phyloP scores from a whole-genome alignment of 441 rosid species.

The Bruguiera hainesii region DNA sequence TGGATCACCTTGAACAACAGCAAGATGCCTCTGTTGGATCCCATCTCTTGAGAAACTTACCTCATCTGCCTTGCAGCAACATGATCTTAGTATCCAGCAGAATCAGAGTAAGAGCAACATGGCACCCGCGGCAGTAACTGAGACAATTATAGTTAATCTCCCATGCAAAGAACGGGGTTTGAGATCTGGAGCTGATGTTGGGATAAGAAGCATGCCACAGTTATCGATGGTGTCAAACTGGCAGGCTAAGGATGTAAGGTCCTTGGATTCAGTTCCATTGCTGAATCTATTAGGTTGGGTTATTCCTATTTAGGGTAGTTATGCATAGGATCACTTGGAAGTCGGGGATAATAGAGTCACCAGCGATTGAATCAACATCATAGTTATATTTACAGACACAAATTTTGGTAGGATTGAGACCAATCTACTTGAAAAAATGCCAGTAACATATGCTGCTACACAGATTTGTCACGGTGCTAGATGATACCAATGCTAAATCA shows the following conservation, averaged over 20 bases:
- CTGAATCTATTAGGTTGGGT: too few relatives aligned
- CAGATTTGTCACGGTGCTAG: neutral
- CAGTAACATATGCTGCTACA: neutral
- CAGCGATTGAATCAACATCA: too few relatives aligned
- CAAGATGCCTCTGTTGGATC: slow-evolving; percentile 12
- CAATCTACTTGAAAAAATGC: neutral
- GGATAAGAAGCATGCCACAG: too few relatives aligned
- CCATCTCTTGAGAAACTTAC: slow-evolving; percentile 10
- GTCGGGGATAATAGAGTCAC: too few relatives aligned
- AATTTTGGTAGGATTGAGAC: slow-evolving; percentile 11
- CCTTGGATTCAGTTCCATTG: too few relatives aligned
- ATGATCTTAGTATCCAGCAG: slow-evolving; percentile 16
- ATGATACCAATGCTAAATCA: neutral
- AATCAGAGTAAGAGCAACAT: slow-evolving; percentile 19
- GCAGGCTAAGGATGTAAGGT: too few relatives aligned
- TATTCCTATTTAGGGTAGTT: too few relatives aligned
- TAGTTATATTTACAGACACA: neutral
- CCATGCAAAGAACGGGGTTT: too few relatives aligned
- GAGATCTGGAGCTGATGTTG: too few relatives aligned
- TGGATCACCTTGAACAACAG: slow-evolving; percentile 14
- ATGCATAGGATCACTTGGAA: too few relatives aligned
- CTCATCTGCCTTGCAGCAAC: neutral
- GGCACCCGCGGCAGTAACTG: neutral
- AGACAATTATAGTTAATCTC: too few relatives aligned
- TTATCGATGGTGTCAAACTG: too few relatives aligned